Conservation (phyloP, 192 early-diverging fungal genomes). For the Geranomyces variabilis region DNA sequence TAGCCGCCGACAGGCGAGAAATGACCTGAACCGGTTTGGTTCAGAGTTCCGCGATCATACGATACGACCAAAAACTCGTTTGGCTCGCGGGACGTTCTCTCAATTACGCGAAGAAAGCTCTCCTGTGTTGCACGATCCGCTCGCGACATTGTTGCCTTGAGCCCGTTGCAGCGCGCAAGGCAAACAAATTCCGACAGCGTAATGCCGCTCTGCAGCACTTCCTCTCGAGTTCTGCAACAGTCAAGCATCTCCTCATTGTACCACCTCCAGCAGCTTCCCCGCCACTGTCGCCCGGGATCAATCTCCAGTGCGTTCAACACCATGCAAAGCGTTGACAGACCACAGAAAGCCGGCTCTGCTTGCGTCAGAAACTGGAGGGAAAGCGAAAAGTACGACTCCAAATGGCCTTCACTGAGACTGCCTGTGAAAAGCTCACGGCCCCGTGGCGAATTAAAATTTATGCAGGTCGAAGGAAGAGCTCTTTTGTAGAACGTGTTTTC, state of each 20-base stretch:
- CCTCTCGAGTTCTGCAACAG: constrained; percentile 35
- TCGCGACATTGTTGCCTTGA: constrained; percentile 32
- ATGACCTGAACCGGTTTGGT: constrained; percentile 50
- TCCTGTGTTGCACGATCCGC: constrained; percentile 41
- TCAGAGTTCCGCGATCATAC: constrained; percentile 41
- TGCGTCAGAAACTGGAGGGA: constrained; percentile 47
- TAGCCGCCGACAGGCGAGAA: constrained; percentile 37
- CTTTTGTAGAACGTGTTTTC: constrained; percentile 43
- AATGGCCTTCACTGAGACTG: constrained; percentile 26
- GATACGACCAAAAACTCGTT: constrained; percentile 44
- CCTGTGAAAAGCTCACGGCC: constrained; percentile 40
- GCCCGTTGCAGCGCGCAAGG: constrained; percentile 44
- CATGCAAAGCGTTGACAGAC: constrained; percentile 47
- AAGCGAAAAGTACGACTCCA: constrained; percentile 46
- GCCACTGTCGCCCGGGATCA: constrained; percentile 51
- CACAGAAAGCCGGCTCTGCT: constrained; percentile 52
- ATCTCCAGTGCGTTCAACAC: constrained; percentile 48
- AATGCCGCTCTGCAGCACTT: constrained; percentile 45
- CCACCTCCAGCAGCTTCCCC: constrained; percentile 50
- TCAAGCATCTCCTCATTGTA: constrained; percentile 51
- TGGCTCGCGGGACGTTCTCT: constrained; percentile 32
- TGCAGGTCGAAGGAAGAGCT: constrained; percentile 40
- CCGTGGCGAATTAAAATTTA: constrained; percentile 27
- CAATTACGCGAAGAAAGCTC: constrained; percentile 38
- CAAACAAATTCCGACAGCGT: constrained; percentile 46